A percentile compares a stretch with the other conserved stretches of the same genome.
Evolutionary conservation across 108 stramenopile species (phyloP).

Genomic region (Parietichytrium sp.): DNA sequence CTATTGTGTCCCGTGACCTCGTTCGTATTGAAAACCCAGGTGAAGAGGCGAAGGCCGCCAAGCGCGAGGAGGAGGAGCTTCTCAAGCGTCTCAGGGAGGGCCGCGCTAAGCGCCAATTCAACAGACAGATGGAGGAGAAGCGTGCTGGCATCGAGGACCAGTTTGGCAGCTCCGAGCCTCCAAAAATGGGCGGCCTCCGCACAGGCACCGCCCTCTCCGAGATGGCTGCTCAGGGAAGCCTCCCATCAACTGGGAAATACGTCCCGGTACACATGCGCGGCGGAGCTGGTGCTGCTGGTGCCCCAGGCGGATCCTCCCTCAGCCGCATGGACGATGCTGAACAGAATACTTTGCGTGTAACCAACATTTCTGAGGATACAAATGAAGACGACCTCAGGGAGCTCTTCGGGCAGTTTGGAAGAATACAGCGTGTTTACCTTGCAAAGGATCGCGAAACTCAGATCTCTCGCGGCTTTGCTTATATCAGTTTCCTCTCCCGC

Average conservation of each 20-base stretch:
- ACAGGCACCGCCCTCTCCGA: conserved; percentile 29
- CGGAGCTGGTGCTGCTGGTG: not conserved
- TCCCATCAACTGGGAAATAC: conserved; percentile 15
- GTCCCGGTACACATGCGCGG: conserved; percentile 2
- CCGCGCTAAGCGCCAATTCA: conserved; percentile 36
- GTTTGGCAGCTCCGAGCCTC: conserved; percentile 14
- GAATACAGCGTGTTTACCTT: conserved; percentile 90
- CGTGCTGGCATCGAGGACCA: not conserved
- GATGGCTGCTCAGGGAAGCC: not conserved
- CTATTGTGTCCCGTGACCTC: conserved; percentile 8
- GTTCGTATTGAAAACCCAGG: conserved; percentile 37
- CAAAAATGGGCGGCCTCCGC: conserved; percentile 38
- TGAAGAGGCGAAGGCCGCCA: conserved; percentile 26
- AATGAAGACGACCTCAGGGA: conserved; percentile 92
- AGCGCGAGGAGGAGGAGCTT: conserved; percentile 34
- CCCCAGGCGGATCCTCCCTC: not conserved
- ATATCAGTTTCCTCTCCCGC: conserved; percentile 85
- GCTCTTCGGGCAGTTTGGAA: conserved; percentile 85
- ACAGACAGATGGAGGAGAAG: no score
- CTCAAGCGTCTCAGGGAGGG: conserved; percentile 19
- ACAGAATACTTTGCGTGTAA: conserved; percentile 91
- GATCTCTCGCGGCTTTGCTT: conserved; percentile 88
- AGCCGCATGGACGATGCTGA: conserved; percentile 71
- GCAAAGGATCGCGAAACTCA: conserved; percentile 93
- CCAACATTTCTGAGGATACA: conserved; percentile 94